These are phyloP conservation scores for Heracleum sosnowskyi DNA, from an alignment of 129 eudicot genomes.

Conservation along the genomic window DNA sequence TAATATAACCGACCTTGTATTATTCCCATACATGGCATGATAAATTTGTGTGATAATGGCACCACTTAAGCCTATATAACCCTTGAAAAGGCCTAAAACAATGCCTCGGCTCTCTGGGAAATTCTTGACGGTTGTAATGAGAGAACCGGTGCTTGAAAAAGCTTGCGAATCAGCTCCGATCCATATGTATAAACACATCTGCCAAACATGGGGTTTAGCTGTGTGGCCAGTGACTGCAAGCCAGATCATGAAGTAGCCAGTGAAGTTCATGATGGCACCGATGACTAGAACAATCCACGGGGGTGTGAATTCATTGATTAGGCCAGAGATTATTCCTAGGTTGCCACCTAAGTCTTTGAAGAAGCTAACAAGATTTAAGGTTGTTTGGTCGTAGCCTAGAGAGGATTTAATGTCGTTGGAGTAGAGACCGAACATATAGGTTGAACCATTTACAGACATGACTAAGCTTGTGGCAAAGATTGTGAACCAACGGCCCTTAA, in stretches of 20 bases:
- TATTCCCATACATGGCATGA: conserved; percentile 46
- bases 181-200: conserved; percentile 70
- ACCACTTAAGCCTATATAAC: conserved; percentile 80
- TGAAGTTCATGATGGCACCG: conserved; percentile 62
- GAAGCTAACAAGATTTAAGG: conserved; percentile 62
- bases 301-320: conserved; percentile 59
- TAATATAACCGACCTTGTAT: conserved; percentile 43
- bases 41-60: conserved; percentile 69
- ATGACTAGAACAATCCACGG: conserved; percentile 74
- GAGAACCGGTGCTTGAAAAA: conserved; percentile 64
- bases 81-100: conserved; percentile 73
- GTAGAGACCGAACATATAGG: conserved; percentile 70
- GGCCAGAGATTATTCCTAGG: conserved; percentile 58
- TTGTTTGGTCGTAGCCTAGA: conserved; percentile 75
- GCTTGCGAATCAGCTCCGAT: conserved; percentile 76
- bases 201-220: conserved; percentile 48
- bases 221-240: conserved; percentile 43
- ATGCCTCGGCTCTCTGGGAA: conserved; percentile 74
- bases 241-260: conserved; percentile 85
- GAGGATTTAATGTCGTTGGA: conserved; percentile 65
- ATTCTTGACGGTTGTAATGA: conserved; percentile 70
- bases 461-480: conserved; percentile 58
- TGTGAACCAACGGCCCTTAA: conserved; percentile 83
- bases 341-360: conserved; percentile 72
- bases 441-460: conserved; percentile 67